Evolutionary conservation across 2,329 filamentous ascomycete species (phyloP).

Genomic region (Neophaeococcomyces aloes): DNA sequence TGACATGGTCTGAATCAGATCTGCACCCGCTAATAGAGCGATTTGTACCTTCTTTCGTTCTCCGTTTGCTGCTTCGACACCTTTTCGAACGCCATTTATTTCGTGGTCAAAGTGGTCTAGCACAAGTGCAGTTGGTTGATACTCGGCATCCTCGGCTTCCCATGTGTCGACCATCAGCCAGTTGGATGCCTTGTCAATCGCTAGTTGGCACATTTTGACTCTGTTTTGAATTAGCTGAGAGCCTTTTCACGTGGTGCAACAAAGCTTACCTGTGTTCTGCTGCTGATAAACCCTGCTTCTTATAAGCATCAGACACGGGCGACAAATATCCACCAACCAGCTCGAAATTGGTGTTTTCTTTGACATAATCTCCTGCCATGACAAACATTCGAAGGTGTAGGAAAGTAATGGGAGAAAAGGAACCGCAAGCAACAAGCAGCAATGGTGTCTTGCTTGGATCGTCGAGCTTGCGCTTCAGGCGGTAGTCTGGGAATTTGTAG

Average conservation of each 20-base stretch:
- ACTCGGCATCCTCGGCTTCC: conserved; percentile 76
- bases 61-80: conserved; percentile 59
- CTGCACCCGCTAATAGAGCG: conserved; percentile 69
- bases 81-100: conserved; percentile 68
- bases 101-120: conserved; percentile 86
- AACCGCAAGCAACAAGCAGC: conserved; percentile 41
- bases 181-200: conserved; percentile 61
- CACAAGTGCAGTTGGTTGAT: conserved; percentile 79
- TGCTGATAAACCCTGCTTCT: conserved; percentile 67
- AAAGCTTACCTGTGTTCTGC: conserved; percentile 52
- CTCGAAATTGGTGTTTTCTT: conserved; percentile 67
- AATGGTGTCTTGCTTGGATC: conserved; percentile 40
- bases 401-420: conserved; percentile 64
- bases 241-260: neutral
- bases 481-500: conserved; percentile 36
- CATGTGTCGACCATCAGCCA: conserved; percentile 83
- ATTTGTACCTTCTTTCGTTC: conserved; percentile 60
- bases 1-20: conserved; percentile 64
- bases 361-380: conserved; percentile 71
- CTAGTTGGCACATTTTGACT: conserved; percentile 77
- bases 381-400: conserved; percentile 79
- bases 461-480: conserved; percentile 37
- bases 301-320: conserved; percentile 65
- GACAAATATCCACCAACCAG: conserved; percentile 77
- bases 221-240: conserved; percentile 26